Evolutionary conservation across 192 early-diverging fungal species (phyloP).

Genomic region (Coemansia sp.): DNA sequence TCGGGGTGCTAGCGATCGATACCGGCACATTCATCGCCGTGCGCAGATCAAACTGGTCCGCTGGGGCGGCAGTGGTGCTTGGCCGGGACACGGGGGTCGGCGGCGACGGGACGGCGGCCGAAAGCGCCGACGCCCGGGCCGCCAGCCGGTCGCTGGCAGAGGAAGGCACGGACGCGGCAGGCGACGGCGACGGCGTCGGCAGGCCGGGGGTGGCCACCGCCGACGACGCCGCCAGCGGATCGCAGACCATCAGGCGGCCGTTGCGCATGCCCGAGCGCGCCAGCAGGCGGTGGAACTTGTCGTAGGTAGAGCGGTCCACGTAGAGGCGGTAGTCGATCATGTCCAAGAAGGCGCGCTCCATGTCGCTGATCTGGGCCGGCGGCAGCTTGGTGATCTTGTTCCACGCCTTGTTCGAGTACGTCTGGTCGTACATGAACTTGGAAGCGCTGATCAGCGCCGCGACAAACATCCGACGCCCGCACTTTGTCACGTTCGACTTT

Average conservation of each 20-base stretch:
- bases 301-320: conserved; percentile 35
- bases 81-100: neutral
- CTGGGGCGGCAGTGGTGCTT: neutral
- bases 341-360: conserved; percentile 72
- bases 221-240: conserved; percentile 2
- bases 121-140: neutral
- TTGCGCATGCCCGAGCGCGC: conserved; percentile 46
- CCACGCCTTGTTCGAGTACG: conserved; percentile 82
- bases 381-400: conserved; percentile 74
- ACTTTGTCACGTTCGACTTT: conserved; percentile 54
- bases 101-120: neutral
- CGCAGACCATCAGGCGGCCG: conserved; percentile 36
- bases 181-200: neutral
- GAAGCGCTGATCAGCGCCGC: conserved; percentile 77
- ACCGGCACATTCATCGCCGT: conserved; percentile 17
- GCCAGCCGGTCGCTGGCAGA: conserved; percentile 17
- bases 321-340: conserved; percentile 70
- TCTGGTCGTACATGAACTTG: conserved; percentile 80
- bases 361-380: conserved; percentile 68
- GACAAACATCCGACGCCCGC: conserved; percentile 77
- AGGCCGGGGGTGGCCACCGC: neutral
- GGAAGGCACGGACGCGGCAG: neutral
- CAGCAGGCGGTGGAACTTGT: conserved; percentile 41
- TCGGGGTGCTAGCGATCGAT: conserved; percentile 7
- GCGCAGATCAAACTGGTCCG: conserved; percentile 21